phyloP scores from a whole-genome alignment of 2,329 filamentous ascomycete species.

The Leptoxyphium fumago region DNA sequence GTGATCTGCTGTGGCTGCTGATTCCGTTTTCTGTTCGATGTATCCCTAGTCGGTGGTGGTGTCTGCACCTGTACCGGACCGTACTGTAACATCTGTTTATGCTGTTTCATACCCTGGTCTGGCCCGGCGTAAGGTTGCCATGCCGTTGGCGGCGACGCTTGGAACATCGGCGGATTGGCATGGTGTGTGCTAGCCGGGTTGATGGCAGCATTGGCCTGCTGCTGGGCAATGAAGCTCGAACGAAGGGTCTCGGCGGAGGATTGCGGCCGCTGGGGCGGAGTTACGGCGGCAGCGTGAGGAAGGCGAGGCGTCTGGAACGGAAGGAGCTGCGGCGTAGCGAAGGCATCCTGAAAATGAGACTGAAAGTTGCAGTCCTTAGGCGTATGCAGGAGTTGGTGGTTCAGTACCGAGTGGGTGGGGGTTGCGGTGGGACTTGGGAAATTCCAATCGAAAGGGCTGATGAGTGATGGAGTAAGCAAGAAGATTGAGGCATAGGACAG shows the following conservation, averaged over 20 bases:
- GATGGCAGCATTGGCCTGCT: slow-evolving; percentile 7
- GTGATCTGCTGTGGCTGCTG: slow-evolving; percentile 20
- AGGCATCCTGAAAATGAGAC: slow-evolving; percentile 36
- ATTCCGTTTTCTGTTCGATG: slow-evolving; percentile 34
- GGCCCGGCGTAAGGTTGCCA: not conserved
- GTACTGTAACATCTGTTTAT: slow-evolving; percentile 7
- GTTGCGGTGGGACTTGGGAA: slow-evolving; percentile 36
- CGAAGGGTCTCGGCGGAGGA: slow-evolving; percentile 13
- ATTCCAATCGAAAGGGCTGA: slow-evolving; percentile 31
- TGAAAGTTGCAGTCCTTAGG: slow-evolving; percentile 28
- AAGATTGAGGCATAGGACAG: not conserved
- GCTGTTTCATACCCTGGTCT: not conserved
- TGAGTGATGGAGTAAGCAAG: not conserved
- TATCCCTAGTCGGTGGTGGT: slow-evolving; percentile 44
- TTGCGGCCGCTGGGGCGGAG: slow-evolving; percentile 12
- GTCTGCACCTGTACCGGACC: slow-evolving; percentile 41
- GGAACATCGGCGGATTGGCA: not conserved
- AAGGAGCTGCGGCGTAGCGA: slow-evolving; percentile 32
- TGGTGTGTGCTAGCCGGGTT: not conserved
- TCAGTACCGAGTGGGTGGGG: slow-evolving; percentile 28
- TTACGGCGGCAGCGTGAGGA: slow-evolving; percentile 13
- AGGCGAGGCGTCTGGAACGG: slow-evolving; percentile 22
- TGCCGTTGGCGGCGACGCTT: slow-evolving; percentile 13
- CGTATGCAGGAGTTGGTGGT: slow-evolving; percentile 28
- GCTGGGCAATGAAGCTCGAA: slow-evolving; percentile 13